A percentile compares a stretch with the other conserved stretches of the same genome.
These are phyloP conservation scores for Nitzschia palea DNA, from an alignment of 108 stramenopile species.

Conservation along the genomic window DNA sequence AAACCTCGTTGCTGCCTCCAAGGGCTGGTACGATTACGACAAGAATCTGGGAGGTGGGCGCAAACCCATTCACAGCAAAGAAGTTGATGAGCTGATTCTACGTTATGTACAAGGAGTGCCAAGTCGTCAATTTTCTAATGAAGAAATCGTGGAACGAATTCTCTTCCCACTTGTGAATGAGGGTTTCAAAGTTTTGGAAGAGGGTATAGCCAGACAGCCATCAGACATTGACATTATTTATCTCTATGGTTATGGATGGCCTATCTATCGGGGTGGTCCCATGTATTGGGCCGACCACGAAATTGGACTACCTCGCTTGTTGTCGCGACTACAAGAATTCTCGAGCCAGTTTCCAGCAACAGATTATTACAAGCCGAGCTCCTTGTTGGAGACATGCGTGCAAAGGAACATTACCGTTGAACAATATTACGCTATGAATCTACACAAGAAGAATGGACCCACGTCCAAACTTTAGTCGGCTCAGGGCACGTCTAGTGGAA, in stretches of 20 bases:
- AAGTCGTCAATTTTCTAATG: slow-evolving; percentile 28
- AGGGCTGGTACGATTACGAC: slow-evolving; percentile 92
- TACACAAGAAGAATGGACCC: slow-evolving; percentile 11
- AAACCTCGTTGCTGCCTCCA: background rate
- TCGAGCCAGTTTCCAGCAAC: slow-evolving; percentile 62
- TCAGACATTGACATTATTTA: slow-evolving; percentile 96
- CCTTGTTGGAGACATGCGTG: slow-evolving; percentile 73
- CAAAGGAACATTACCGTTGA: slow-evolving; percentile 62
- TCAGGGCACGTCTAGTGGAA: no score
- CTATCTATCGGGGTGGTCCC: slow-evolving; percentile 86
- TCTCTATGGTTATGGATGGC: slow-evolving; percentile 96
- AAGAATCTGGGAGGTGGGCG: slow-evolving; percentile 75
- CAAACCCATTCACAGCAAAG: slow-evolving; percentile 70
- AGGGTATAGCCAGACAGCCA: slow-evolving; percentile 87
- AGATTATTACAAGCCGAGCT: slow-evolving; percentile 72
- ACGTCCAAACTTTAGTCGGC: slow-evolving; percentile 23
- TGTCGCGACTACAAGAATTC: slow-evolving; percentile 52
- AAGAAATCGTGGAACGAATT: slow-evolving; percentile 69
- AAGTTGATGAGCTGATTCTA: slow-evolving; percentile 67
- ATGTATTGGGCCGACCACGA: slow-evolving; percentile 92
- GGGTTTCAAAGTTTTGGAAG: slow-evolving; percentile 96
- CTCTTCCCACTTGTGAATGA: slow-evolving; percentile 95
- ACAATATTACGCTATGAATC: slow-evolving; percentile 54
- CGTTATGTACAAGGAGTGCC: slow-evolving; percentile 42
- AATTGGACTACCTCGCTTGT: slow-evolving; percentile 61